Percentiles rank a stretch among this genome's conserved stretches.
phyloP scores from a whole-genome alignment of 2,329 filamentous ascomycete genomes.

The Pseudogymnoascus sp. region DNA sequence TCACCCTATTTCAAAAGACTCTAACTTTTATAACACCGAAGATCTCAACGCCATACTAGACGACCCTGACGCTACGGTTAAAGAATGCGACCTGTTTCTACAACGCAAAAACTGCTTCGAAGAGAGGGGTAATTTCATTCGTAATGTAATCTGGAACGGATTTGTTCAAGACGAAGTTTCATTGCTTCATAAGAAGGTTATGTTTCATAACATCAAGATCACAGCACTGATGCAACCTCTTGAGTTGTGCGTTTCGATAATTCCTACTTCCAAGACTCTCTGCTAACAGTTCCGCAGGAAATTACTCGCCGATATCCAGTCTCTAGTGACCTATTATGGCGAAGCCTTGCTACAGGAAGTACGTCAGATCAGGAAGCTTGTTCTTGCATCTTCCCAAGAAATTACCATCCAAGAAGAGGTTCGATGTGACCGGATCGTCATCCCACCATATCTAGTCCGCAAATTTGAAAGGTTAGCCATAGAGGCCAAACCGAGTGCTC shows the following conservation, averaged over 20 bases:
- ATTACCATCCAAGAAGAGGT: neutral
- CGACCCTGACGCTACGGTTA: neutral
- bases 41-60: neutral
- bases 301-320: neutral
- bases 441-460: conserved; percentile 7
- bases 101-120: conserved; percentile 14
- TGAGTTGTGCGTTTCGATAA: conserved; percentile 8
- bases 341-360: neutral
- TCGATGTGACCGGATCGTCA: conserved; percentile 9
- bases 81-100: neutral
- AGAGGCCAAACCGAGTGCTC: neutral
- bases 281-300: neutral
- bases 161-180: conserved; percentile 16
- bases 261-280: neutral
- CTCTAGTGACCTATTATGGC: neutral
- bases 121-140: conserved; percentile 14
- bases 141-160: conserved; percentile 17
- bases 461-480: conserved; percentile 9
- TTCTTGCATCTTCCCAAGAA: neutral
- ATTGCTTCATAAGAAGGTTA: conserved; percentile 13
- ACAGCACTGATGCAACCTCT: conserved; percentile 16
- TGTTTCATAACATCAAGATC: conserved; percentile 17
- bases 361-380: neutral
- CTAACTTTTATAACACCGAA: neutral
- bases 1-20: neutral